Conservation (phyloP, 805 yeast species). For the Metschnikowia kunwiensis region DNA sequence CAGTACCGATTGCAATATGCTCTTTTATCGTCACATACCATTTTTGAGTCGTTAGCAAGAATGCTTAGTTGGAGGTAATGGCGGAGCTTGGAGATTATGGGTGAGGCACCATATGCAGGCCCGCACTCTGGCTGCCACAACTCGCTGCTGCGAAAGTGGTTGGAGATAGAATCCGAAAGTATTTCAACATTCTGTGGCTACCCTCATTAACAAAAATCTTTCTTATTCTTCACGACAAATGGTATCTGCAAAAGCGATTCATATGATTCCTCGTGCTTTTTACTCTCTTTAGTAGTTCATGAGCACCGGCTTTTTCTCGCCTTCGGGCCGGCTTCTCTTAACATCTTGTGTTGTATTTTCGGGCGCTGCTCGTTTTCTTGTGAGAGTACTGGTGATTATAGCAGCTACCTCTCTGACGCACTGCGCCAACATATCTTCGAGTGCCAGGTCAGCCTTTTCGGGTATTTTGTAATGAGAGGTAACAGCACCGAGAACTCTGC, state of each 20-base stretch:
- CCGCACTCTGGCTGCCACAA: too few relatives aligned
- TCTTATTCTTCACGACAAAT: too few relatives aligned
- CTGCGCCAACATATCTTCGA: neutral
- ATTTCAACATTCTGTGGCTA: too few relatives aligned
- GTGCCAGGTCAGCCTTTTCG: neutral
- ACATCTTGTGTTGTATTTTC: conserved; percentile 7
- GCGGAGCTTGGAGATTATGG: conserved; percentile 7
- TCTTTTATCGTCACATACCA: conserved; percentile 7
- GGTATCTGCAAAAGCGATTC: too few relatives aligned
- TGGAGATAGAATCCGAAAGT: too few relatives aligned
- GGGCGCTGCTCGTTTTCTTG: conserved; percentile 9
- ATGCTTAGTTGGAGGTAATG: neutral
- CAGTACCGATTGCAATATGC: too few relatives aligned
- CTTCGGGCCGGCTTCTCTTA: conserved; percentile 12
- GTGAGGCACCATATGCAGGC: conserved; percentile 4
- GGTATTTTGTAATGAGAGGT: conserved; percentile 1
- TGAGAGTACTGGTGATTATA: conserved; percentile 1
- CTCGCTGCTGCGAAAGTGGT: too few relatives aligned
- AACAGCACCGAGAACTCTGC: neutral
- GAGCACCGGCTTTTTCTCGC: conserved; percentile 17
- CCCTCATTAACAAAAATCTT: too few relatives aligned
- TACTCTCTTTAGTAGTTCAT: conserved; percentile 20
- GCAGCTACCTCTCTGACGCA: conserved; percentile 6
- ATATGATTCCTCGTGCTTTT: neutral
- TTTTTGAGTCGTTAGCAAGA: conserved; percentile 3